A percentile compares a stretch with the other conserved stretches of the same genome.
phyloP scores from a whole-genome alignment of 805 yeast genomes.

The Starmera dryadoides region DNA sequence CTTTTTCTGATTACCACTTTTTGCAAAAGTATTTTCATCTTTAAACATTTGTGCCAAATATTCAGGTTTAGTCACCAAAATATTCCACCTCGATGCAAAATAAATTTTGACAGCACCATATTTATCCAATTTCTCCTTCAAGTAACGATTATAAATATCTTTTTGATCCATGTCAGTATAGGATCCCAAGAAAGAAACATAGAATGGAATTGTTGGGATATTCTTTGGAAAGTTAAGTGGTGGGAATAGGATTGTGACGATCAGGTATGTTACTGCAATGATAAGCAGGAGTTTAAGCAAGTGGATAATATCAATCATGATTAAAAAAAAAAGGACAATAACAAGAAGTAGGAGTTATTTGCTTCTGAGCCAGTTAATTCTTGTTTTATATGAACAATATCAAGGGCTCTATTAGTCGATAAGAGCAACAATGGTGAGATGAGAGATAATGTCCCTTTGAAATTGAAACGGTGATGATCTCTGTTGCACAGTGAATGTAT shows the following conservation, averaged over 20 bases:
- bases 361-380: too few species aligned
- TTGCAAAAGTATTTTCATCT: constrained; percentile 43
- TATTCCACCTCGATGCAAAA: constrained; percentile 58
- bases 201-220: constrained; percentile 58
- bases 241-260: constrained; percentile 25
- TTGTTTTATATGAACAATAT: too few species aligned
- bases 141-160: constrained; percentile 35
- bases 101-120: constrained; percentile 53
- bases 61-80: constrained; percentile 43
- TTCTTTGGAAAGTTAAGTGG: constrained; percentile 44
- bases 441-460: too few species aligned
- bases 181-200: constrained; percentile 42
- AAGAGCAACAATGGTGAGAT: too few species aligned
- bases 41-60: constrained; percentile 37
- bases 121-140: constrained; percentile 37
- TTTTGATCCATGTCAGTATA: constrained; percentile 39
- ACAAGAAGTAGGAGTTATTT: too few species aligned
- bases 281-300: background rate
- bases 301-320: constrained; percentile 1
- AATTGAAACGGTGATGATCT: too few species aligned
- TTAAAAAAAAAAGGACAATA: background rate
- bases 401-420: too few species aligned
- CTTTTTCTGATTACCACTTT: constrained; percentile 54
- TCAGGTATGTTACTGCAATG: background rate
- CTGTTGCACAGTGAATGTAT: too few species aligned